Base-by-base conservation (phyloP, 2,329 filamentous ascomycete genomes). In the Zymoseptoria ardabiliae region DNA sequence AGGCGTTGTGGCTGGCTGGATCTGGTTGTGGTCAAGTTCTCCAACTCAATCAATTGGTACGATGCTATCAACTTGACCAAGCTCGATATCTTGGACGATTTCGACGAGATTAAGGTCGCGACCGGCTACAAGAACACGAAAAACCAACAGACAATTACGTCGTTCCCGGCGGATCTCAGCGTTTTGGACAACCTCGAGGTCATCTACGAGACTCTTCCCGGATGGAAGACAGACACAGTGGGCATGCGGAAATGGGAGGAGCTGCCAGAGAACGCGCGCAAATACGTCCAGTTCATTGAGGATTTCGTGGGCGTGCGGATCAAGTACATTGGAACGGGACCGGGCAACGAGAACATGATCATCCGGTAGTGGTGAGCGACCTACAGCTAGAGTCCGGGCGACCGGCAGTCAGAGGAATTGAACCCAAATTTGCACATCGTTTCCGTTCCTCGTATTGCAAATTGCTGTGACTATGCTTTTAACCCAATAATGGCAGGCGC, bases 51-150 rank as follows among this genome's bases (percentile, higher is more conserved):
- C 72, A 89, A 89, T 76, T 80, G 86, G 76, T 89, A 89, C 75
- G 85, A 84, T 0, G 74, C 78, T 51, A 75, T 86, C 67, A 86
- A 87, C 75, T 75, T 86, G 58, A 86, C 84, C 59, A 86, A 86
- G 74, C 80, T 89, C 21, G 86, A 90, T 66, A 81, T 91, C 45
- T 79, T 91, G 17, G 88, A 91, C 71, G 83, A 83, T 30, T 91
- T 96, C 71, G 79, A 83, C 9, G 86, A 85, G 69, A 82, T 95
- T 75, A 89, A 91, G 73, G 79, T 90, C 55, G 88, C 88, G 19
- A 83, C 88, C 13, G 85, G 83, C 2, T 96, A 96, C 76, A 77
- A 77, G 11, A 66, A 82, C 69, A 53, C 22, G 51, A 53, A 4
- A 23, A 79, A 82, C 55, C 83, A 82, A 50, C 70, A 81, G 68